Conservation (phyloP, 768 basidiomycete genomes). For the Boletus reticulatus region DNA sequence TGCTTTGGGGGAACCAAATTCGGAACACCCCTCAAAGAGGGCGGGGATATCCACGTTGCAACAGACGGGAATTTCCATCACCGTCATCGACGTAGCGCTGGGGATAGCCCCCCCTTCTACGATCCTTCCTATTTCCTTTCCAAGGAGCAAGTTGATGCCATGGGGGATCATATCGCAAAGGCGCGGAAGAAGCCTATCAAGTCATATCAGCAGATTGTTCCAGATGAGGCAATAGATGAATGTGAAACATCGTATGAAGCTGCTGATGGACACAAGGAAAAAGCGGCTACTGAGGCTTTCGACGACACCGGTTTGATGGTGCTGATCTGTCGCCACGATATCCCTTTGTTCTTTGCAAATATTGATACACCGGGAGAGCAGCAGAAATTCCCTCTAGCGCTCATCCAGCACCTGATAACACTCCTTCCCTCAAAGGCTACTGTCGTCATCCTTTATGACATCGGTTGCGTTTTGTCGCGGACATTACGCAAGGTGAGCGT, state of each 20-base stretch:
- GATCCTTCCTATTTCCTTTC: conserved; percentile 33
- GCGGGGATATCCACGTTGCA: neutral
- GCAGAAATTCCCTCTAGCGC: too few relatives aligned
- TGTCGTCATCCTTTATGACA: too few relatives aligned
- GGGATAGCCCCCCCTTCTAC: neutral
- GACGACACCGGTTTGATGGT: conserved; percentile 38
- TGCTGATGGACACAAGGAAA: conserved; percentile 1
- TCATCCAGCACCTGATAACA: too few relatives aligned
- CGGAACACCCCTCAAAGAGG: neutral
- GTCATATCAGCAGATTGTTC: conserved; percentile 14
- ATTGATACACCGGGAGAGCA: neutral
- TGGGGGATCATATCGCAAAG: conserved; percentile 28
- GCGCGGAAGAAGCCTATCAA: conserved; percentile 17
- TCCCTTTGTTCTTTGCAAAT: conserved; percentile 37
- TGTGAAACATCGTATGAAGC: conserved; percentile 29
- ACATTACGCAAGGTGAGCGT: too few relatives aligned
- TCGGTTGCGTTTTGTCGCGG: too few relatives aligned
- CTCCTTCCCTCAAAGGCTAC: too few relatives aligned
- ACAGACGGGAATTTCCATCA: conserved; percentile 8
- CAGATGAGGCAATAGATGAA: conserved; percentile 34
- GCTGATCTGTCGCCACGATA: conserved; percentile 36
- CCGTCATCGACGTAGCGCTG: neutral
- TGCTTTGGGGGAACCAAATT: neutral
- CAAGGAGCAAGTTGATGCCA: conserved; percentile 32
- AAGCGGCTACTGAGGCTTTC: conserved; percentile 21